Percentiles rank a stretch among this genome's conserved stretches.
phyloP scores from a whole-genome alignment of 1,284 basidiomycete genomes.

The Anthracocystis setariae region DNA sequence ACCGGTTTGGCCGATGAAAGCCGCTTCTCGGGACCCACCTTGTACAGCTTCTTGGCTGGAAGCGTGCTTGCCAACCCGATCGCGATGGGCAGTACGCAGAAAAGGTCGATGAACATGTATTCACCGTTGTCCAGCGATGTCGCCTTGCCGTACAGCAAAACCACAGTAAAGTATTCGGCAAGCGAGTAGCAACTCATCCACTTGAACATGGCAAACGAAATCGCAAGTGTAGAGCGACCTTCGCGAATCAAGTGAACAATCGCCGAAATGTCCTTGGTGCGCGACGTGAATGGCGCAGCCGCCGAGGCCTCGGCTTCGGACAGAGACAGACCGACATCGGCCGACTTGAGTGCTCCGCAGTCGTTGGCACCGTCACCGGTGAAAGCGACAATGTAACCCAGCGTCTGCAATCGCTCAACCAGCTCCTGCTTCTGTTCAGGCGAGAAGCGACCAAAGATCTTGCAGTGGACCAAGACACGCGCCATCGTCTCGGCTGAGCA shows the following conservation, averaged over 20 bases:
- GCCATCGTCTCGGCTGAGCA: constrained; percentile 45
- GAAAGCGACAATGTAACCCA: constrained; percentile 41
- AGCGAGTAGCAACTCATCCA: constrained; percentile 49
- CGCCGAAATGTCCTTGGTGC: constrained; percentile 35
- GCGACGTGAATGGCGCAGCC: constrained; percentile 50
- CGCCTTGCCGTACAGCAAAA: constrained; percentile 48
- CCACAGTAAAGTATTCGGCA: constrained; percentile 52
- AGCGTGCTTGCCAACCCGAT: constrained; percentile 42
- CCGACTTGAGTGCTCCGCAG: constrained; percentile 48
- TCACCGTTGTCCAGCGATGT: constrained; percentile 53
- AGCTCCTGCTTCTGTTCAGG: constrained; percentile 57
- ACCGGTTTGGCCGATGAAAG: constrained; percentile 36
- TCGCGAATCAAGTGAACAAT: constrained; percentile 41
- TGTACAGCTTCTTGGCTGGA: constrained; percentile 32
- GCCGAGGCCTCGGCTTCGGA: constrained; percentile 52
- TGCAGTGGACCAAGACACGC: constrained; percentile 36
- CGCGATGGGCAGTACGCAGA: constrained; percentile 43
- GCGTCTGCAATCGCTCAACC: constrained; percentile 42
- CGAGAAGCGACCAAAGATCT: constrained; percentile 49
- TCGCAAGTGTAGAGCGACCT: constrained; percentile 37
- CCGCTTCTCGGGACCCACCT: constrained; percentile 25
- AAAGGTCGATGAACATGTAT: constrained; percentile 55
- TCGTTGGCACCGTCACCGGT: constrained; percentile 57
- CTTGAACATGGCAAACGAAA: constrained; percentile 40
- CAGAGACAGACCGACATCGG: constrained; percentile 51